A percentile compares a stretch with the other conserved stretches of the same genome.
These are phyloP conservation scores for Brassica incana DNA, from an alignment of 345 rosid species.

Conservation along the genomic window DNA sequence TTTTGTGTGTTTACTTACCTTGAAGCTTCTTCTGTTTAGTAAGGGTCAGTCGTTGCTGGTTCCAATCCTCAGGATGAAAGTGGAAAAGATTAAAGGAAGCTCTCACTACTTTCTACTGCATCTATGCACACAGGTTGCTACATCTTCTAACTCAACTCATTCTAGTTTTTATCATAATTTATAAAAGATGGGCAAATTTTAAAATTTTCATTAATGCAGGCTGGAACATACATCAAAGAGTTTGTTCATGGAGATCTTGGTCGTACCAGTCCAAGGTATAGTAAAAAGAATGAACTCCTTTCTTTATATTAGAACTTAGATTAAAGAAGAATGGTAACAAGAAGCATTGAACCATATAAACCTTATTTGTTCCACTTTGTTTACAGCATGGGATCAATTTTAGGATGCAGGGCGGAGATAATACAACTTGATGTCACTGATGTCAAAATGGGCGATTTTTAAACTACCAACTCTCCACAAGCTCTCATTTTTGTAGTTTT, in stretches of 20 bases:
- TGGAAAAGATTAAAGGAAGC: slow-evolving; percentile 69
- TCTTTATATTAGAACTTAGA: not conserved
- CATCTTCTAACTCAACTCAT: slow-evolving; percentile 15
- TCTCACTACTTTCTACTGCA: slow-evolving; percentile 84
- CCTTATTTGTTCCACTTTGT: slow-evolving; percentile 1
- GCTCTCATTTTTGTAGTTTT: slow-evolving; percentile 1
- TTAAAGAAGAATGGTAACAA: not conserved
- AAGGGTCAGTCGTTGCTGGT: slow-evolving; percentile 2
- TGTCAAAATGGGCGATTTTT: slow-evolving; percentile 81
- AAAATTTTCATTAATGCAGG: slow-evolving; percentile 49
- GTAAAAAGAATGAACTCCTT: not conserved
- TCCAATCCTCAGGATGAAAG: slow-evolving; percentile 70
- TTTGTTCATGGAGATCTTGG: slow-evolving; percentile 98
- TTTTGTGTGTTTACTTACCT: not conserved
- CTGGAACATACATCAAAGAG: slow-evolving; percentile 96
- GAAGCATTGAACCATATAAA: slow-evolving; percentile 11
- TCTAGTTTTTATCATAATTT: not conserved
- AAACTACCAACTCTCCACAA: not conserved
- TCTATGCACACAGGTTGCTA: slow-evolving; percentile 82
- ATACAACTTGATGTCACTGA: slow-evolving; percentile 89
- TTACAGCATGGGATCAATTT: slow-evolving; percentile 79
- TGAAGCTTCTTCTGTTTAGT: slow-evolving; percentile 18
- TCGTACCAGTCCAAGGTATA: slow-evolving; percentile 85
- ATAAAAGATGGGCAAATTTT: not conserved
- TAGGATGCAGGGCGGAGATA: slow-evolving; percentile 89